phyloP scores from a whole-genome alignment of 768 basidiomycete genomes.

The Boletus sp. region DNA sequence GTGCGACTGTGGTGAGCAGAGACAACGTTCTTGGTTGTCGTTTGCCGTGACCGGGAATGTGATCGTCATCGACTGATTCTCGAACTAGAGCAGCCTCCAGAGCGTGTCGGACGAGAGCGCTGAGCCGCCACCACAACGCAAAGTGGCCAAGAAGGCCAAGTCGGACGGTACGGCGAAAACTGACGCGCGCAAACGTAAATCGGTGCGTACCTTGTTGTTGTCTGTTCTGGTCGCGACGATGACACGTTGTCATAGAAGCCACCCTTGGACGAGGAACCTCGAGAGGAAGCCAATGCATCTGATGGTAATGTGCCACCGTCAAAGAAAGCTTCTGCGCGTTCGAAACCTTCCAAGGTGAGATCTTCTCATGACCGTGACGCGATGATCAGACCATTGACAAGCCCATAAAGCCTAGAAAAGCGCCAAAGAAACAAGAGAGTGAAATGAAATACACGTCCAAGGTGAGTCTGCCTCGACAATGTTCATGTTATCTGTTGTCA shows the following conservation, averaged over 20 bases:
- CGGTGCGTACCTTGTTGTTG: constrained; percentile 6
- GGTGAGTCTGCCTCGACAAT: constrained; percentile 6
- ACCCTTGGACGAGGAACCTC: not conserved
- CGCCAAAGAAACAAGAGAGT: constrained; percentile 19
- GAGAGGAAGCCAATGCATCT: constrained; percentile 2
- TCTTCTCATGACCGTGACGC: not conserved
- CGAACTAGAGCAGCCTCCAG: constrained; percentile 8
- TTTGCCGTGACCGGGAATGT: not conserved
- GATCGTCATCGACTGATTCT: not conserved
- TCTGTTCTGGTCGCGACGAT: not conserved
- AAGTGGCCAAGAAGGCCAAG: constrained; percentile 10
- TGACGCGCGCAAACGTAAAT: constrained; percentile 7
- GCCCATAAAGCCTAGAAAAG: constrained; percentile 7
- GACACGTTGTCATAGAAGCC: not conserved
- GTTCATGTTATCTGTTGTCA: not conserved
- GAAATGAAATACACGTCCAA: constrained; percentile 26
- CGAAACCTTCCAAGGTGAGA: constrained; percentile 11
- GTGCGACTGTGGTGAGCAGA: constrained; percentile 12
- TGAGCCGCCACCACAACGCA: not conserved
- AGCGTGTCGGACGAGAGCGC: constrained; percentile 2
- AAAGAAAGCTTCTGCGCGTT: constrained; percentile 12
- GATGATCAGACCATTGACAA: constrained; percentile 1
- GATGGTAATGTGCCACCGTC: not conserved
- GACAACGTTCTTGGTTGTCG: not conserved
- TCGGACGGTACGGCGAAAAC: not conserved